phyloP scores from a whole-genome alignment of 2,329 filamentous ascomycete species.

The Verticillium tricorpus region DNA sequence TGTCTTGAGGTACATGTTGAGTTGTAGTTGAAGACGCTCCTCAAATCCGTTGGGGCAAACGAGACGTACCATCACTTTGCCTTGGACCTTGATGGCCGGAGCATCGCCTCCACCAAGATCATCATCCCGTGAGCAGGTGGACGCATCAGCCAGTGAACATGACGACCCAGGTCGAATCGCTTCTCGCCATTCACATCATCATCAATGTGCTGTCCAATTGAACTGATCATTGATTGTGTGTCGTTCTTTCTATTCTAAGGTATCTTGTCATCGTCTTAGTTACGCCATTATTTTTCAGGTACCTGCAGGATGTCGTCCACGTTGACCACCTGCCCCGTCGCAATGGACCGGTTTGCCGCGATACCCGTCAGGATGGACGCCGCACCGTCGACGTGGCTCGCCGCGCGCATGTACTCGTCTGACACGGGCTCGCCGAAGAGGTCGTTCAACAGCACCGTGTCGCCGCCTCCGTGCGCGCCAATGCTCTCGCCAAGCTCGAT shows the following conservation, averaged over 20 bases:
- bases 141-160: no score
- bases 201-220: no score
- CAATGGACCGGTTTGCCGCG: constrained; percentile 53
- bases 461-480: constrained; percentile 58
- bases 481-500: constrained; percentile 46
- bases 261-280: neutral
- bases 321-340: constrained; percentile 50
- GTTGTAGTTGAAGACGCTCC: no score
- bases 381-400: constrained; percentile 55
- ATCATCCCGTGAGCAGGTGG: no score
- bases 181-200: no score
- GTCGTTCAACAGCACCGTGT: constrained; percentile 51
- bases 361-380: constrained; percentile 56
- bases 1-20: no score
- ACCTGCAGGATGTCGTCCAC: constrained; percentile 45
- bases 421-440: constrained; percentile 49
- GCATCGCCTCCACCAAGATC: no score
- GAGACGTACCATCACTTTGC: no score
- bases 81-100: no score
- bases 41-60: no score
- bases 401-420: constrained; percentile 50
- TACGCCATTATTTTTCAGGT: constrained; percentile 13
- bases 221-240: neutral
- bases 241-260: neutral
- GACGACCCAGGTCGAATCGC: no score